A percentile compares a stretch with the other conserved stretches of the same genome.
These are phyloP conservation scores for Candida sphagnicola DNA, from an alignment of 805 yeast species.

Conservation along the genomic window DNA sequence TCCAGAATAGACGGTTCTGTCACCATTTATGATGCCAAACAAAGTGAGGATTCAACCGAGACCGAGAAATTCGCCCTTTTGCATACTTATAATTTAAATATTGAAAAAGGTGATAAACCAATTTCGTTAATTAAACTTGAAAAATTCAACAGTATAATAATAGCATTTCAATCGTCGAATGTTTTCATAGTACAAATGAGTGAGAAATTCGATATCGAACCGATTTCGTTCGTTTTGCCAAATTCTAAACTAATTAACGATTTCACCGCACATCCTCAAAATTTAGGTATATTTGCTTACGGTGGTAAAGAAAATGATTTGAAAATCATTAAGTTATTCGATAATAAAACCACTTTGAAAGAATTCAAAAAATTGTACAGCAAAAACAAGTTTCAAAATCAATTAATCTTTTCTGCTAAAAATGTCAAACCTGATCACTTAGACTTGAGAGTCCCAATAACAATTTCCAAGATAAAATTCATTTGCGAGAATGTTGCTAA, in stretches of 20 bases:
- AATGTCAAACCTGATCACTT: slow-evolving; percentile 79
- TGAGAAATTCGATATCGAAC: slow-evolving; percentile 23
- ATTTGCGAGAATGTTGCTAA: slow-evolving; percentile 26
- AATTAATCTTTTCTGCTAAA: slow-evolving; percentile 61
- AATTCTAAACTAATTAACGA: slow-evolving; percentile 45
- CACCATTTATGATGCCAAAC: slow-evolving; percentile 31
- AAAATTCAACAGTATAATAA: slow-evolving; percentile 27
- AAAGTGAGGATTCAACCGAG: slow-evolving; percentile 28
- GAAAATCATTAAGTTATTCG: slow-evolving; percentile 41
- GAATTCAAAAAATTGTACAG: slow-evolving; percentile 16
- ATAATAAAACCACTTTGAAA: slow-evolving; percentile 14
- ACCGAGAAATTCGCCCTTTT: slow-evolving; percentile 35
- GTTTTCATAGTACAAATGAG: slow-evolving; percentile 37
- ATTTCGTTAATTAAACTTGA: slow-evolving; percentile 27
- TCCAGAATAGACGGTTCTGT: slow-evolving; percentile 42
- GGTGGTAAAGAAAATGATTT: slow-evolving; percentile 88
- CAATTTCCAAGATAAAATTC: slow-evolving; percentile 62
- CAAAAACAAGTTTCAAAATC: slow-evolving; percentile 19
- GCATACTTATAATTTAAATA: slow-evolving; percentile 24
- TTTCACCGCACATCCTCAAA: slow-evolving; percentile 45
- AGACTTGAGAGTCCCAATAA: slow-evolving; percentile 78
- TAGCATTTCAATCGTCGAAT: slow-evolving; percentile 45
- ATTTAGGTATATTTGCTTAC: slow-evolving; percentile 56
- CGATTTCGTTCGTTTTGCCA: slow-evolving; percentile 27
- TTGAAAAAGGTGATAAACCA: slow-evolving; percentile 20